Evolutionary conservation across 805 yeast genomes (phyloP).

Genomic region (Candida tallmaniae): DNA sequence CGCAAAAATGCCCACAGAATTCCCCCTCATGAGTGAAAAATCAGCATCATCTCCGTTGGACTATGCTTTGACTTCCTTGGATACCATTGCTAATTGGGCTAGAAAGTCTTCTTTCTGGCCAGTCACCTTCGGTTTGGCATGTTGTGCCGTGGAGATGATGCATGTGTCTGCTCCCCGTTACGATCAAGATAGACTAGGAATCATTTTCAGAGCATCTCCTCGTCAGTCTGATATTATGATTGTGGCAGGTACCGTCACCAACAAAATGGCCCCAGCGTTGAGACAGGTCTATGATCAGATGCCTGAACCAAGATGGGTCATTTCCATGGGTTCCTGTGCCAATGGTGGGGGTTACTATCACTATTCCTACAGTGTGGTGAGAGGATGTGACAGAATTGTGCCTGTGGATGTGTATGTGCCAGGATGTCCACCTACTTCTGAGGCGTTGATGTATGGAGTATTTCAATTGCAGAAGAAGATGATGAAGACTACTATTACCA

Average conservation of each 20-base stretch:
- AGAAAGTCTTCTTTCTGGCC: constrained; percentile 93
- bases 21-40: constrained; percentile 65
- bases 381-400: constrained; percentile 85
- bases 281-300: constrained; percentile 92
- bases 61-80: constrained; percentile 77
- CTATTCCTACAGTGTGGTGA: constrained; percentile 81
- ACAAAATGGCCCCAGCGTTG: constrained; percentile 90
- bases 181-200: constrained; percentile 89
- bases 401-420: constrained; percentile 91
- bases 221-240: constrained; percentile 90
- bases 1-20: constrained; percentile 55
- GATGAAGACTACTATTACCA: constrained; percentile 73
- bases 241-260: constrained; percentile 88
- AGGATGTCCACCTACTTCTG: constrained; percentile 90
- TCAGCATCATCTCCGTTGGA: constrained; percentile 56
- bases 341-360: constrained; percentile 93
- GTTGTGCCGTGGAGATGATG: constrained; percentile 96
- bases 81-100: constrained; percentile 84
- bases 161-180: constrained; percentile 87
- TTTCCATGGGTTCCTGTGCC: constrained; percentile 92
- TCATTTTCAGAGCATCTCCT: constrained; percentile 90
- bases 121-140: constrained; percentile 84
- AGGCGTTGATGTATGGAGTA: constrained; percentile 87
- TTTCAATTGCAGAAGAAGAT: constrained; percentile 87
- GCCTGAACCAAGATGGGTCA: constrained; percentile 95